Evolutionary conservation across 108 stramenopile species (phyloP), one percentile per base, ranked within the genome.

Genomic region (Aurantiochytrium sp.): DNA sequence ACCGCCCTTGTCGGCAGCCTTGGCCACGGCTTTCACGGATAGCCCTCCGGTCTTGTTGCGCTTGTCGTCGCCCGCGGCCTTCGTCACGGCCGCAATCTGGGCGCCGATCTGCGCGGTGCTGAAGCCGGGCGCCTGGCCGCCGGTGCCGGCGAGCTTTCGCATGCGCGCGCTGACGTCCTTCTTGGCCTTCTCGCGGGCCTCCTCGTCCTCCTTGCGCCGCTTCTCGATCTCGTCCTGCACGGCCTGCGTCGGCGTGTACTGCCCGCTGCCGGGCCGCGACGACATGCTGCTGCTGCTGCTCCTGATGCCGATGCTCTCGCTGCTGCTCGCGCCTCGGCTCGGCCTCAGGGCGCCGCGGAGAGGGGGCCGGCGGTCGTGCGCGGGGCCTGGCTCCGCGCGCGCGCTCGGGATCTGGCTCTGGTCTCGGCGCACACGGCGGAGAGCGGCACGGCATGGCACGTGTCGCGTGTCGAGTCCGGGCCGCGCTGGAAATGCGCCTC

Each of bases 201-300:
- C 73, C 42, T 41, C 73, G 27, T 81, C 73, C 45, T 81, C 42
- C 73, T 48, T 24, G 12, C 39, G 12, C 39, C 73, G 39, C 73
- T 81, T 81, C 39, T 81, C 73, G 45, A 81, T 48, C 73, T 81
- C 73, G 39, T 81, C 45, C 73, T 48, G 42, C 21, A 81, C 73
- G 42, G 39, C 45, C 73, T 81, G 6, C 12, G 73, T 48, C 2
- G 59, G 59, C 8, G 59, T 65, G 59, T 65, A 65, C 17, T 54
- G 12, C 17, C 53, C 53, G 21, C 21, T 21, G 21, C 53, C 53
- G 53, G n/a, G n/a, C n/a, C n/a, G n/a, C n/a, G n/a, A n/a, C 50
- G 50, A 52, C 50, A 52, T 52, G 6, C 10, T 50, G 4, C 50
- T 50, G 4, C 50, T 50, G 6, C 50, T 50, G 4, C 10, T 10